phyloP scores from a whole-genome alignment of 306 rosid genomes.

The Casuarina glauca region DNA sequence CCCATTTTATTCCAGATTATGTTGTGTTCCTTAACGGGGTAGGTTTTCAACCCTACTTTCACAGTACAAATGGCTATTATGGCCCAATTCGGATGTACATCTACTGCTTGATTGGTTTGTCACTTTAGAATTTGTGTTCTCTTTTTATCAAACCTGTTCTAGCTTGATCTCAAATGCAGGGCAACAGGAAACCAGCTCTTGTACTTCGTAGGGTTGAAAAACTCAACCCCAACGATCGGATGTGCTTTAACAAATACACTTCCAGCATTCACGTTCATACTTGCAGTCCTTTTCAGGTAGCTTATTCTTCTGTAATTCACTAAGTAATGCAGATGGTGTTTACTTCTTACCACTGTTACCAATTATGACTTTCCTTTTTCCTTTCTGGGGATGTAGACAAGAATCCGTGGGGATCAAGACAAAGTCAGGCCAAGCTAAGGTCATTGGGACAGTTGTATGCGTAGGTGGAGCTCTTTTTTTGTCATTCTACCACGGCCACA shows the following conservation, averaged over 20 bases:
- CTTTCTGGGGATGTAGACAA: constrained; percentile 42
- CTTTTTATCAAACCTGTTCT: not conserved
- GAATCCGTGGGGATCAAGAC: constrained; percentile 56
- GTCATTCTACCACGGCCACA: constrained; percentile 78
- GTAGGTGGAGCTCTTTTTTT: constrained; percentile 73
- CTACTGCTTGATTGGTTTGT: not conserved
- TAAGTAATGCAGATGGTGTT: not conserved
- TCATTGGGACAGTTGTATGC: constrained; percentile 62
- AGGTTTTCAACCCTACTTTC: constrained; percentile 17
- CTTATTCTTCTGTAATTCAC: not conserved
- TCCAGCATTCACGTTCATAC: constrained; percentile 85
- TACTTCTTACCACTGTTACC: not conserved
- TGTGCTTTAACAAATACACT: constrained; percentile 70
- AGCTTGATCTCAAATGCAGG: constrained; percentile 43
- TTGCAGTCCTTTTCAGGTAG: constrained; percentile 73
- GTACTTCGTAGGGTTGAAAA: constrained; percentile 63
- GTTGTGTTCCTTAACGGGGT: constrained; percentile 78
- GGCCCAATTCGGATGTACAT: not conserved
- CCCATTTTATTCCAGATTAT: constrained; percentile 54
- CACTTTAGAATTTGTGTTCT: not conserved
- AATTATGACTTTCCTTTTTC: too few species aligned
- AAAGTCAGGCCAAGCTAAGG: constrained; percentile 51
- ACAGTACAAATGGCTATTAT: too few species aligned
- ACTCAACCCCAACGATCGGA: constrained; percentile 60
- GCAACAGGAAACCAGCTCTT: constrained; percentile 69